A percentile compares a stretch with the other conserved stretches of the same genome.
phyloP scores from a whole-genome alignment of 139 green algal genomes.

The Tetradesmus obliquus region DNA sequence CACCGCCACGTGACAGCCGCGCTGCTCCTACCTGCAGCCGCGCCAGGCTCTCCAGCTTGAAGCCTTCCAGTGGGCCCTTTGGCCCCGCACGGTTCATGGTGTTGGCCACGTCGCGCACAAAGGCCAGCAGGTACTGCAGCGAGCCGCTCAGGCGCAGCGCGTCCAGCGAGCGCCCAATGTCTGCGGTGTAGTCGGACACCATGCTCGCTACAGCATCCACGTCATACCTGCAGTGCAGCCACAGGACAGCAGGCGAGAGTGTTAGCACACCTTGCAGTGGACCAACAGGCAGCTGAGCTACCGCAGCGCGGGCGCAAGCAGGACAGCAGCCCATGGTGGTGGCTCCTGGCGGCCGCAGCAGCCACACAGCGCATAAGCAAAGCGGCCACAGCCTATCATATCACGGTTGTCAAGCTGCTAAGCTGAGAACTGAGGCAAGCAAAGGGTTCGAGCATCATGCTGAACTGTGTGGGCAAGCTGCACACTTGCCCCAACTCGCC shows the following conservation, averaged over 20 bases:
- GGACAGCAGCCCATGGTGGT: not conserved
- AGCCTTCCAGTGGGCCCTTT: conserved; percentile 21
- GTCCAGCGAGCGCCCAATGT: not conserved
- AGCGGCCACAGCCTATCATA: no score
- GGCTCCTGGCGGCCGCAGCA: not conserved
- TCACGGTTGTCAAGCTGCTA: no score
- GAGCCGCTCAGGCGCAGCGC: not conserved
- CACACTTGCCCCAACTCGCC: not conserved
- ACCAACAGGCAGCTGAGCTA: not conserved
- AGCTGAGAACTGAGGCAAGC: no score
- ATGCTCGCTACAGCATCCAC: not conserved
- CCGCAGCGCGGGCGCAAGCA: not conserved
- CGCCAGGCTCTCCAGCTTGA: conserved; percentile 35
- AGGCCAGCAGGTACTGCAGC: conserved; percentile 38
- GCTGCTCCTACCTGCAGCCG: conserved; percentile 20
- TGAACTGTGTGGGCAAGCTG: not conserved
- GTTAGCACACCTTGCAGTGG: not conserved
- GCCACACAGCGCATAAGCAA: not conserved
- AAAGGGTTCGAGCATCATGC: not conserved
- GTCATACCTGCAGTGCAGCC: conserved; percentile 16
- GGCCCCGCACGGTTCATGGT: conserved; percentile 11
- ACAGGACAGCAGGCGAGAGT: no score
- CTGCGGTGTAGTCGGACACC: not conserved
- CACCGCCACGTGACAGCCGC: no score
- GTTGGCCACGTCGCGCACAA: conserved; percentile 41